Evolutionary conservation across 495 filamentous ascomycete species (phyloP).

Genomic region (Aspergillus steynii): DNA sequence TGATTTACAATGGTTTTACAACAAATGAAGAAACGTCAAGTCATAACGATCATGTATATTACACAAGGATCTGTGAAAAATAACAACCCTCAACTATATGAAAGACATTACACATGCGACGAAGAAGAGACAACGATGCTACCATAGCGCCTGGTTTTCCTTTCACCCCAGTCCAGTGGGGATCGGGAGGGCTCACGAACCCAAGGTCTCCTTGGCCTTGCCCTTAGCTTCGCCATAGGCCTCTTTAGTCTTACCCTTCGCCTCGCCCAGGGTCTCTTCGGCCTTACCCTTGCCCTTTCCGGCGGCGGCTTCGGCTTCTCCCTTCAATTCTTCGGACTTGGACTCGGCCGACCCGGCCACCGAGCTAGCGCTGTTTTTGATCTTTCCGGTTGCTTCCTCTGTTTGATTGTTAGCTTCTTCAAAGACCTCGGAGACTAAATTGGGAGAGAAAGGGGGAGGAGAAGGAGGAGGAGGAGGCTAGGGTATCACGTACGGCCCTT

Average conservation of each 20-base stretch:
- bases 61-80: not conserved
- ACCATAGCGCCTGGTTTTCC: not conserved
- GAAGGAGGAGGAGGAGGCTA: not conserved
- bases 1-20: not conserved
- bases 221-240: slow-evolving; percentile 40
- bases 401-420: not conserved
- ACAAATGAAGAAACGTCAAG: not conserved
- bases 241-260: slow-evolving; percentile 46
- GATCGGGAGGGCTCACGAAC: not conserved
- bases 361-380: slow-evolving; percentile 42
- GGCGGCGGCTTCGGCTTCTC: slow-evolving; percentile 40
- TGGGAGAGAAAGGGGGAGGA: not conserved
- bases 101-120: not conserved
- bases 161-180: not conserved
- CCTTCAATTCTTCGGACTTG: slow-evolving; percentile 36
- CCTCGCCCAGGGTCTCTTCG: slow-evolving; percentile 38
- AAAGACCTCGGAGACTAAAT: no score
- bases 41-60: not conserved
- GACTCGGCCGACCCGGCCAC: slow-evolving; percentile 34
- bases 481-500: slow-evolving; percentile 48
- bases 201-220: slow-evolving; percentile 41
- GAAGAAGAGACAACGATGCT: not conserved
- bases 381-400: slow-evolving; percentile 48
- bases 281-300: slow-evolving; percentile 44
- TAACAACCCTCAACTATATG: not conserved